Percentiles rank a stretch among this genome's conserved stretches.
phyloP scores from a whole-genome alignment of 2,329 filamentous ascomycete species.

The Ramularia endophylla region DNA sequence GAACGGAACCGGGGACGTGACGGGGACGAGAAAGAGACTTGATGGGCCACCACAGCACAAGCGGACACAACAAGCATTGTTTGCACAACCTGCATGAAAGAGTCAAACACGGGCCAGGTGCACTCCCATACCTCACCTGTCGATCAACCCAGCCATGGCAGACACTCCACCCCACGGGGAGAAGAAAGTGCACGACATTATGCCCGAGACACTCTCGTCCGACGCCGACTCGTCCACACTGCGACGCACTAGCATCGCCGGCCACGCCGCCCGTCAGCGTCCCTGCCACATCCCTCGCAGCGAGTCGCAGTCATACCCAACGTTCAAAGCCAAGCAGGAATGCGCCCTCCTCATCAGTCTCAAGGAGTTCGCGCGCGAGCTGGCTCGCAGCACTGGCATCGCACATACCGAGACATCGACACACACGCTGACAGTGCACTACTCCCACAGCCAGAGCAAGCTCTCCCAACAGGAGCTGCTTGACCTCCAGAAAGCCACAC shows the following conservation, averaged over 20 bases:
- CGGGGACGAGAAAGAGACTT: too few relatives aligned
- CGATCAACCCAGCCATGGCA: conserved; percentile 12
- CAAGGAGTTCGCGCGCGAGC: conserved; percentile 27
- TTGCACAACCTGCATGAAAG: too few relatives aligned
- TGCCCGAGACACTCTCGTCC: conserved; percentile 8
- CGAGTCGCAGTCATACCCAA: conserved; percentile 26
- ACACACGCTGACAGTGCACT: conserved; percentile 28
- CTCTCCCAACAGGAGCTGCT: conserved; percentile 92
- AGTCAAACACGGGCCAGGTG: too few relatives aligned
- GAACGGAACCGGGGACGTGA: too few relatives aligned
- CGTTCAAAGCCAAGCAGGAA: conserved; percentile 29
- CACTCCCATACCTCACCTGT: too few relatives aligned
- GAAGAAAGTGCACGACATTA: conserved; percentile 23
- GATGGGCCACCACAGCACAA: too few relatives aligned
- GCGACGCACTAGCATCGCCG: conserved; percentile 13
- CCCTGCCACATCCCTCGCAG: conserved; percentile 30
- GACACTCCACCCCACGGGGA: conserved; percentile 13
- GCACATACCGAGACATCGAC: conserved; percentile 21
- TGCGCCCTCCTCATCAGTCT: conserved; percentile 29
- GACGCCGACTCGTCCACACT: not conserved
- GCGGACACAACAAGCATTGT: too few relatives aligned
- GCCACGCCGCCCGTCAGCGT: conserved; percentile 30
- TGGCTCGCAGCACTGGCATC: conserved; percentile 26
- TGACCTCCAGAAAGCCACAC: conserved; percentile 92
- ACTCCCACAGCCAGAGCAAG: conserved; percentile 77